A percentile compares a stretch with the other conserved stretches of the same genome.
Evolutionary conservation across 306 rosid genomes (phyloP).

Genomic region (Ochetophila trinervis): DNA sequence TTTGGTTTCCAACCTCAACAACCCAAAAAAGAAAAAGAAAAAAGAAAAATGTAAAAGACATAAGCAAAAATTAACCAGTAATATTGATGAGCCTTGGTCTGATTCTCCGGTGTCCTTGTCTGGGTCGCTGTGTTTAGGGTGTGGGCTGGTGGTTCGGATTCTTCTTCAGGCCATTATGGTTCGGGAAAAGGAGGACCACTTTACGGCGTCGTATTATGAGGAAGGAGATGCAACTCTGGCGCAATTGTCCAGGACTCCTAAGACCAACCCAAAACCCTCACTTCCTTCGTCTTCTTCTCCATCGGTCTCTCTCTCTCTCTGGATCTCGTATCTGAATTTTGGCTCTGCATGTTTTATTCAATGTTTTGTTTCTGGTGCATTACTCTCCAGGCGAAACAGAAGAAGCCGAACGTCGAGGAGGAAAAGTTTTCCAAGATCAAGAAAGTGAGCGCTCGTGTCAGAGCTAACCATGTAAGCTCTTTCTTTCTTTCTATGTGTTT

Average conservation of each 20-base stretch:
- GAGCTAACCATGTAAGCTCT: conserved; percentile 44
- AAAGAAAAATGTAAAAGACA: not conserved
- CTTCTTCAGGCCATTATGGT: not conserved
- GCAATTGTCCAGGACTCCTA: conserved; percentile 24
- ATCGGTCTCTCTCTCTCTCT: not conserved
- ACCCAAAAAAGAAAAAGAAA: not conserved
- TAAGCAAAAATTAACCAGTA: not conserved
- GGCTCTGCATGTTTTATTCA: not conserved
- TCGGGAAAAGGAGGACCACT: conserved; percentile 10
- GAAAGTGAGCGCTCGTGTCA: conserved; percentile 33
- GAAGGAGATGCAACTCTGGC: conserved; percentile 29
- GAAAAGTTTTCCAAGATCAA: conserved; percentile 29
- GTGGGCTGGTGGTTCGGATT: not conserved
- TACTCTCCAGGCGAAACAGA: conserved; percentile 44
- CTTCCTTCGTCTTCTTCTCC: conserved; percentile 27
- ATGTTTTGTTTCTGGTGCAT: conserved; percentile 27
- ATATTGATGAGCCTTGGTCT: not conserved
- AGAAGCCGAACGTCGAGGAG: conserved; percentile 40
- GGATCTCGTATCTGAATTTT: not conserved
- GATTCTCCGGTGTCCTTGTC: not conserved
- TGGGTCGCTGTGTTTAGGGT: not conserved
- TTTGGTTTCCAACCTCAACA: not conserved
- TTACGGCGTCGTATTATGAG: conserved; percentile 19
- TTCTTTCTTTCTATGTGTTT: not conserved
- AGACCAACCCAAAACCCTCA: conserved; percentile 24